These are phyloP conservation scores for Kazachstania bromeliacearum DNA, from an alignment of 805 yeast species.

Conservation along the genomic window DNA sequence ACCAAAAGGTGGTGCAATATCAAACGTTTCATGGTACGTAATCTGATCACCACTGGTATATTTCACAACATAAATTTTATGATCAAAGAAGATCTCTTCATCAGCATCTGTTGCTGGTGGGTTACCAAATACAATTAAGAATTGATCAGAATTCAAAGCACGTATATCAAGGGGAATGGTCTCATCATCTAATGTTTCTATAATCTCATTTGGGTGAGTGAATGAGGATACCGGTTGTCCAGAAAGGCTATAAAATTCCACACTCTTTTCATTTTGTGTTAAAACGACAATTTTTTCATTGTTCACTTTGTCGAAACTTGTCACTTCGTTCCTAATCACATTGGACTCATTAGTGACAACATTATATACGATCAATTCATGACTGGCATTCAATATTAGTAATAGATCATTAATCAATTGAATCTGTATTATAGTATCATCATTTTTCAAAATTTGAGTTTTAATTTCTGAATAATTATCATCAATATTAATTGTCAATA, in stretches of 20 bases:
- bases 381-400: no score
- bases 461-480: no score
- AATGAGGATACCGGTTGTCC: slow-evolving; percentile 12
- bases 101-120: slow-evolving; percentile 14
- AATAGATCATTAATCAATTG: no score
- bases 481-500: neutral
- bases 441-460: no score
- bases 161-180: slow-evolving; percentile 20
- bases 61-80: slow-evolving; percentile 19
- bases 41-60: slow-evolving; percentile 1
- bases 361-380: no score
- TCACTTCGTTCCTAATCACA: no score
- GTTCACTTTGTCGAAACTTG: no score
- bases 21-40: slow-evolving; percentile 30
- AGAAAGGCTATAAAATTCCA: slow-evolving; percentile 1
- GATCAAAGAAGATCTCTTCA: slow-evolving; percentile 22
- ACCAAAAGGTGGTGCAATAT: slow-evolving; percentile 46
- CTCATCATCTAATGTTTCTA: slow-evolving; percentile 25
- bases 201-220: slow-evolving; percentile 22
- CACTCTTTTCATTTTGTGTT: neutral
- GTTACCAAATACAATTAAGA: slow-evolving; percentile 26
- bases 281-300: neutral
- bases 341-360: no score
- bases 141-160: slow-evolving; percentile 12
- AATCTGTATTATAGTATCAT: no score